Evolutionary conservation across 148 eudicot genomes (phyloP).

Genomic region (Camellia sinensis): DNA sequence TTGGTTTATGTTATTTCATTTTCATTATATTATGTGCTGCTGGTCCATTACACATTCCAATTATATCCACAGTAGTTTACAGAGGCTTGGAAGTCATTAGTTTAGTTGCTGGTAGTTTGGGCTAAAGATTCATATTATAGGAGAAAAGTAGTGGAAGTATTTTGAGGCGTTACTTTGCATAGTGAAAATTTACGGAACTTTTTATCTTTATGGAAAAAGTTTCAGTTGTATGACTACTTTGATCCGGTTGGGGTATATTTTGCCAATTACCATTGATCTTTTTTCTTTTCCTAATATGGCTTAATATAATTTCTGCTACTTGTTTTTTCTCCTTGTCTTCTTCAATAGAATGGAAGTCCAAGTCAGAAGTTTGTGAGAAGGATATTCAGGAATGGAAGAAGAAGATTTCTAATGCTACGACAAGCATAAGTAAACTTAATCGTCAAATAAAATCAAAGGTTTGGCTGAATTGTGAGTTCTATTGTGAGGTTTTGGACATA

Average conservation of each 20-base stretch:
- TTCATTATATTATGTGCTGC: not conserved
- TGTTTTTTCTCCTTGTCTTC: not conserved
- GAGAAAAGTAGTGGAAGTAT: not conserved
- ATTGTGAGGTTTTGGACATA: conserved; percentile 6
- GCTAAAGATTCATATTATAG: not conserved
- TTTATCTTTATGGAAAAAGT: not conserved
- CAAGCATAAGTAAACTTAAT: conserved; percentile 68
- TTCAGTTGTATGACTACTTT: not conserved
- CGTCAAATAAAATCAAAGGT: conserved; percentile 86
- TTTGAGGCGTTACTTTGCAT: not conserved
- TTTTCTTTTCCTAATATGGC: conserved; percentile 1
- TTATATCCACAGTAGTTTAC: not conserved
- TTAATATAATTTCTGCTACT: not conserved
- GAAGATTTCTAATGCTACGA: conserved; percentile 83
- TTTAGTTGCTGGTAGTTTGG: not conserved
- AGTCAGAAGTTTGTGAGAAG: conserved; percentile 79
- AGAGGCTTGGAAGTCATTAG: not conserved
- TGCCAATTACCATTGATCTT: not conserved
- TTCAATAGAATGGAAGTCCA: conserved; percentile 68
- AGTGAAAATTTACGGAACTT: not conserved
- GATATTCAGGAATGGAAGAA: conserved; percentile 75
- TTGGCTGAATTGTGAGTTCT: conserved; percentile 10
- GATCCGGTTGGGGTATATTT: not conserved
- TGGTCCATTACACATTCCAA: not conserved
- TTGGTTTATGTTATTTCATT: not conserved